Percentiles rank a stretch among this genome's conserved stretches.
Evolutionary conservation across 2,329 filamentous ascomycete species (phyloP).

Genomic region (Trichophyton verrucosum): DNA sequence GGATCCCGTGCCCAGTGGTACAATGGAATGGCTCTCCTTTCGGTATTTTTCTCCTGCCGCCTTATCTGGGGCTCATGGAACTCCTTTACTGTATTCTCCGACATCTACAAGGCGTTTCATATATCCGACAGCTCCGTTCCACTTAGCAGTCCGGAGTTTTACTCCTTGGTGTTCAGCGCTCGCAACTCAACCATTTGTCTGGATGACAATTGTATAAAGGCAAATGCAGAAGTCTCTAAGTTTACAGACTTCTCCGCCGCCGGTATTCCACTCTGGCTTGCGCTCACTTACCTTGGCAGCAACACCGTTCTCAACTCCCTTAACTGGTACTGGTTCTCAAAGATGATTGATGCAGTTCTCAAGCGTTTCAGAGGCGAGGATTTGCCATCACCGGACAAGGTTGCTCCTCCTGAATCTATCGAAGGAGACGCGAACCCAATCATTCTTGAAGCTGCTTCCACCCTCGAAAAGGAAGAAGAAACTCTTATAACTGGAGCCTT

Average conservation of each 20-base stretch:
- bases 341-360: conserved; percentile 54
- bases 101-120: conserved; percentile 45
- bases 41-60: conserved; percentile 49
- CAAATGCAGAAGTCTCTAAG: conserved; percentile 37
- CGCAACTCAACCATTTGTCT: conserved; percentile 27
- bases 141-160: conserved; percentile 19
- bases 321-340: conserved; percentile 55
- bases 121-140: conserved; percentile 24
- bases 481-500: conserved; percentile 11
- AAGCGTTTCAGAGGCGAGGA: conserved; percentile 44
- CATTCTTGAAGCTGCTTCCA: conserved; percentile 23
- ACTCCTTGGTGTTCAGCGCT: conserved; percentile 23
- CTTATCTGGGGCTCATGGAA: conserved; percentile 52
- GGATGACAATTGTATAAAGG: conserved; percentile 28
- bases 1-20: conserved; percentile 50
- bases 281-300: conserved; percentile 43
- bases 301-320: conserved; percentile 50
- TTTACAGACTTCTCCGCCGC: conserved; percentile 31
- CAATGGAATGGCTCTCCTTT: conserved; percentile 49
- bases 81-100: conserved; percentile 45
- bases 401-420: conserved; percentile 17
- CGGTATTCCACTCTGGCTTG: conserved; percentile 46
- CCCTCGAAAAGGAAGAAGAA: conserved; percentile 13
- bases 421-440: conserved; percentile 20
- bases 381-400: conserved; percentile 15